Evolutionary conservation across 2,329 filamentous ascomycete genomes (phyloP), one percentile per base, ranked within the genome.

Genomic region (Trichoderma atroviride): DNA sequence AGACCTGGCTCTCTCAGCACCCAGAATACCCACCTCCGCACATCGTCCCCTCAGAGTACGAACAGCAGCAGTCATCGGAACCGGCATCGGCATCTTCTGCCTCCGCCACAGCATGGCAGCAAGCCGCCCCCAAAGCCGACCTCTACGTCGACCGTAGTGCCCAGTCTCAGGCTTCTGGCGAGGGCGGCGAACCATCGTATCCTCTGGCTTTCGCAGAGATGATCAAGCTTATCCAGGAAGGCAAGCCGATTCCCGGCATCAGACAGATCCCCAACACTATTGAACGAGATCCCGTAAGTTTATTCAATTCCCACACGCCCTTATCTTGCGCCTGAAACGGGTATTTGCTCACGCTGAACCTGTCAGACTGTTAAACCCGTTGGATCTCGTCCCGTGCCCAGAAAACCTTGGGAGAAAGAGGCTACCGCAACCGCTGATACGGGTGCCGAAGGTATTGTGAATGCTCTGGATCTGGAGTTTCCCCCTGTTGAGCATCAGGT

Each of bases 131-230:
- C 22, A 84, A 81, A 73, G 78, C 80, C 16, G 82, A 84, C 33
- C 78, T 86, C 24, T 83, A 78, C 60, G 76, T 86, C 31, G 83
- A 85, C 61, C 80, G 79, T 31, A 78, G 78, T 27, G 70, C 73
- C 2, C 71, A 69, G 1, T 71, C 73, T 24, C 71, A 76, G 35
- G 63, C 73, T 10, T 70, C 69, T 16, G 67, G 73, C 7, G 63
- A 66, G 40, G 72, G 69, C 5, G 75, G 81, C 47, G 84, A 87
- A 57, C 91, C 93, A 47, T 87, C 88, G 0, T 97, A 97, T 75
- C 94, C 94, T 4, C 90, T 89, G 60, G 91, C 89, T 1, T 97
- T 97, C 79, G 91, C 92, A 9, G 89, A 95, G 73, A 93, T 97
- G 71, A 90, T 97, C 68, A 91, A 93, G 75, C 87, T 97, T 67